Conservation (phyloP, 371 early-diverging fungal genomes). For the Saksenaea vasiformis region DNA sequence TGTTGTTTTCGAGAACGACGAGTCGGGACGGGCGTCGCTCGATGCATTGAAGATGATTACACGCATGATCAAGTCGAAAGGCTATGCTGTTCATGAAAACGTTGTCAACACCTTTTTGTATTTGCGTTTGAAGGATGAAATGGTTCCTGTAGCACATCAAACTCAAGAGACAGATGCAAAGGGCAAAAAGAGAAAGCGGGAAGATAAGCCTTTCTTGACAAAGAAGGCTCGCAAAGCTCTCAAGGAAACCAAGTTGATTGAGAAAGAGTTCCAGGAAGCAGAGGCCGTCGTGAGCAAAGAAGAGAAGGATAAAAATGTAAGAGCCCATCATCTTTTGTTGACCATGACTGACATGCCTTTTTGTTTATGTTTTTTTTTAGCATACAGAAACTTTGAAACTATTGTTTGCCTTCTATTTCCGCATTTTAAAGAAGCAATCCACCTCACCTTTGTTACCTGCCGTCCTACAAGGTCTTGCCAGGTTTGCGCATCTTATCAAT, state of each 20-base stretch:
- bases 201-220: constrained; percentile 71
- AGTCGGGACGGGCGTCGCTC: constrained; percentile 81
- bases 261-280: constrained; percentile 81
- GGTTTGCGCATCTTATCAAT: constrained; percentile 91
- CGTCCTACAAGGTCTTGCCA: constrained; percentile 88
- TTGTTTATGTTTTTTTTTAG: constrained; percentile 41
- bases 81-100: constrained; percentile 73
- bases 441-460: constrained; percentile 79
- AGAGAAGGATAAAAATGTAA: constrained; percentile 69
- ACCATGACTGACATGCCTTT: constrained; percentile 25
- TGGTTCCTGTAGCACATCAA: constrained; percentile 44
- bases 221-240: constrained; percentile 74
- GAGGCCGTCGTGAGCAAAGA: constrained; percentile 79
- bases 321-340: constrained; percentile 12
- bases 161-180: constrained; percentile 46
- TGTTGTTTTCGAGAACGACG: constrained; percentile 81
- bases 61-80: constrained; percentile 80
- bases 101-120: constrained; percentile 75
- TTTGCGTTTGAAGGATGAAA: constrained; percentile 79
- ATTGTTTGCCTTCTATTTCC: constrained; percentile 91
- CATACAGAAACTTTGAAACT: constrained; percentile 91
- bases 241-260: constrained; percentile 75
- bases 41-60: constrained; percentile 85
- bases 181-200: constrained; percentile 44
- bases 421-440: constrained; percentile 85